Conservation (phyloP, 2,329 filamentous ascomycete genomes). For the Talaromyces sp. region DNA sequence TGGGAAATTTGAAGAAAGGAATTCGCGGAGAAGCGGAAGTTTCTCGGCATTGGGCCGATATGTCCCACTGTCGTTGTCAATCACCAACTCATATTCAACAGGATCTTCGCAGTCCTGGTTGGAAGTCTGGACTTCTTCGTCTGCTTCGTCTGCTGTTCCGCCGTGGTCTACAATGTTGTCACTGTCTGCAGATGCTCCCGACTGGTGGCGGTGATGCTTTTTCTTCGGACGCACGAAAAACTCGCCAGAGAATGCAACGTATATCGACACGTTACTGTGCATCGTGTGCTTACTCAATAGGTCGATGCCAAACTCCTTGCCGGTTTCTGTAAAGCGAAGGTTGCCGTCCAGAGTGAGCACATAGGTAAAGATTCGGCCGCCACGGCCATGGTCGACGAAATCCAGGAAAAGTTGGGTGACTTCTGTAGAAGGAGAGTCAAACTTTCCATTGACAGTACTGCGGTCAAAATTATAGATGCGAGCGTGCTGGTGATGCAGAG, state of each 20-base stretch:
- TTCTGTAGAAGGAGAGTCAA: constrained; percentile 61
- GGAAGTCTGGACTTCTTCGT: neutral
- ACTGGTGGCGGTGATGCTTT: constrained; percentile 39
- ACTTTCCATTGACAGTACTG: constrained; percentile 65
- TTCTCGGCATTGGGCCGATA: constrained; percentile 79
- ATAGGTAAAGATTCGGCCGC: constrained; percentile 84
- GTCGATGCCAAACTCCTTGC: constrained; percentile 92
- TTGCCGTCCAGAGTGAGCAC: constrained; percentile 82
- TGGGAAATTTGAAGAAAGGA: constrained; percentile 67
- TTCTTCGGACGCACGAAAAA: constrained; percentile 76
- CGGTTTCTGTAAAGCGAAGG: constrained; percentile 89
- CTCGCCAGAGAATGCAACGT: constrained; percentile 87
- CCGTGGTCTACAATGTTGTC: neutral
- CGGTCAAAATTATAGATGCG: constrained; percentile 85
- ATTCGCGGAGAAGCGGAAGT: constrained; percentile 65
- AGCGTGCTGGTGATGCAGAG: constrained; percentile 82
- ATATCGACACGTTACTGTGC: constrained; percentile 87
- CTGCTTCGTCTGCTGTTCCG: neutral
- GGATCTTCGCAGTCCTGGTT: constrained; percentile 40
- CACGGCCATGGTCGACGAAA: constrained; percentile 79
- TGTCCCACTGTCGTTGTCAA: constrained; percentile 93
- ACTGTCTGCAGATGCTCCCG: constrained; percentile 20
- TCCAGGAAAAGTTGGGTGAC: constrained; percentile 77
- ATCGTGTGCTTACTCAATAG: constrained; percentile 92
- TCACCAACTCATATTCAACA: constrained; percentile 71